Base-by-base conservation (phyloP, 2,329 filamentous ascomycete species). In the Colletotrichum orchidophilum region DNA sequence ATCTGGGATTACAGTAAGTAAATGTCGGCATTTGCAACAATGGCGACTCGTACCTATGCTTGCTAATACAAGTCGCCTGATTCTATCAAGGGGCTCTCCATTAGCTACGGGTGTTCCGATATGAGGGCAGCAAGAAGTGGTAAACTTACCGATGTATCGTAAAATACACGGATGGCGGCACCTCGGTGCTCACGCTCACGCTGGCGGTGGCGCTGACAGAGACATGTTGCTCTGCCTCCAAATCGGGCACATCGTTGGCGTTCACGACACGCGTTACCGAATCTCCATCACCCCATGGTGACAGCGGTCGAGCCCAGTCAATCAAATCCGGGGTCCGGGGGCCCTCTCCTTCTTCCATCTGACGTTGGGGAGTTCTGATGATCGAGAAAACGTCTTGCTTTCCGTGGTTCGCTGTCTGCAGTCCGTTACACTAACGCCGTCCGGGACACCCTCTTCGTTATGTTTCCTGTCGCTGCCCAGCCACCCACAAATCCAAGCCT, bases 1-100 rank as follows among this genome's bases (percentile, higher is more conserved):
- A 75, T 84, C 82, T 83, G 67, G 3, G 7, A 27, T 50, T 46
- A 18, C 9, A 21, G 39, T 71, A 13, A 66, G 63, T 39, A 4
- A 18, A 49, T 29, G n/a, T 26, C 21, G 31, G 6, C 26, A 18
- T 13, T 11, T 57, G 9, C 39, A 12, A 18, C 5, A 11, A 6
- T 18, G 29, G 12, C 13, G 24, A 3, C 2, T 15, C 49, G 0
- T 31, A 66, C 70, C 70, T 46, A 71, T 71, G 18, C 68, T 71
- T n/a, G 68, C 68, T 3, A 71, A 21, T 5, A 71, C 29, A 24
- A 71, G 68, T 5, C 68, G 57, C 21, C 68, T 57, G n/a, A 71
- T 63, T 7, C 68, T 71, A n/a, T 27, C n/a, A n/a, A n/a, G n/a
- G n/a, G 3, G 12, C 35, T 9, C 5, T 13, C n/a, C 33, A 12